These are phyloP conservation scores for Coemansia sp. DNA, from an alignment of 192 early-diverging fungal species.

Conservation along the genomic window DNA sequence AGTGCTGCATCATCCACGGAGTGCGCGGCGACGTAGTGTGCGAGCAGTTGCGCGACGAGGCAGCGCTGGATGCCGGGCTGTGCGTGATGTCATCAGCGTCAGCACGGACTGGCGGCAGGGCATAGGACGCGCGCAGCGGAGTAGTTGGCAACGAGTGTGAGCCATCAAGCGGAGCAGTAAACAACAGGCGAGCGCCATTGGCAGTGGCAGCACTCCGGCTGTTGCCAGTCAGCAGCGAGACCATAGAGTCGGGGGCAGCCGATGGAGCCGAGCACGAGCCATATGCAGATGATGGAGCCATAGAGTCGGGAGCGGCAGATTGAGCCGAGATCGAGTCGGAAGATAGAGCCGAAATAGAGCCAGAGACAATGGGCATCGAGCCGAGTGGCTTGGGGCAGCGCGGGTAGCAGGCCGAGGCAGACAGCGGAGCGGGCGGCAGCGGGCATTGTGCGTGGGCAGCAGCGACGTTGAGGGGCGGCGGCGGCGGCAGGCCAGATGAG, in stretches of 20 bases:
- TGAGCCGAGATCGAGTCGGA: too few relatives aligned
- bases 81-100: neutral
- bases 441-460: slow-evolving; percentile 39
- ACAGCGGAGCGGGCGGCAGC: slow-evolving; percentile 31
- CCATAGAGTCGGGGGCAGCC: slow-evolving; percentile 16
- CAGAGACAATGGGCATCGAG: slow-evolving; percentile 25
- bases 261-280: neutral
- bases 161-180: slow-evolving; percentile 23
- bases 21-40: slow-evolving; percentile 25
- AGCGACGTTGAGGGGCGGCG: slow-evolving; percentile 37
- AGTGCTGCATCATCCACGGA: slow-evolving; percentile 24
- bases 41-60: slow-evolving; percentile 21
- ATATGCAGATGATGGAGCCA: too few relatives aligned
- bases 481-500: slow-evolving; percentile 41
- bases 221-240: slow-evolving; percentile 33
- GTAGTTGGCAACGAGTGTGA: slow-evolving; percentile 49
- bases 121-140: slow-evolving; percentile 32
- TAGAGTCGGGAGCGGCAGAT: slow-evolving; percentile 5
- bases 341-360: slow-evolving; percentile 23
- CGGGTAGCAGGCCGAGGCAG: slow-evolving; percentile 23
- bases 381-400: slow-evolving; percentile 28
- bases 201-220: slow-evolving; percentile 48
- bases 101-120: neutral
- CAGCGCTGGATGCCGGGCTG: slow-evolving; percentile 21
- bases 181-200: slow-evolving; percentile 38